Percentiles rank a stretch among this genome's conserved stretches.
These are phyloP conservation scores for Isoetes taiwanensis DNA, from an alignment of 75 land plant genomes.

Conservation along the genomic window DNA sequence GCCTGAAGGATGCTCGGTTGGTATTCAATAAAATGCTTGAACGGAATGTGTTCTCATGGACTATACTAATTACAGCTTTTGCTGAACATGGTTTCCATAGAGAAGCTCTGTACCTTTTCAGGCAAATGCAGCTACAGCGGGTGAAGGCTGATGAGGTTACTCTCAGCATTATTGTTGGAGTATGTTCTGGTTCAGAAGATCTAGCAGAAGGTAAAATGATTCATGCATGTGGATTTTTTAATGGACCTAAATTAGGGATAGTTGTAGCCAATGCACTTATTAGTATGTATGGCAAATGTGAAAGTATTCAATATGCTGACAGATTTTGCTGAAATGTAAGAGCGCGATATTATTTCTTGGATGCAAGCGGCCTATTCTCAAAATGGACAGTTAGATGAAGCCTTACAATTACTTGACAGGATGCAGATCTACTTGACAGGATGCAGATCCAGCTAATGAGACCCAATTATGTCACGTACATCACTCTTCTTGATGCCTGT, in stretches of 20 bases:
- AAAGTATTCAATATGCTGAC: not conserved
- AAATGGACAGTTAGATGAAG: not conserved
- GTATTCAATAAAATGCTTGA: not conserved
- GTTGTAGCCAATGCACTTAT: not conserved
- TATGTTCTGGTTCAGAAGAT: not conserved
- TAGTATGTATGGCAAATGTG: not conserved
- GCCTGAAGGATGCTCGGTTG: not conserved
- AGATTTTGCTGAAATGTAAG: not conserved
- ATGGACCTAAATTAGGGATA: not conserved
- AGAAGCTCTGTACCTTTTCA: not conserved
- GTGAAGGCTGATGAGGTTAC: not conserved
- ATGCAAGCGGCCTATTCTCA: constrained; percentile 3
- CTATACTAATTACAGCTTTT: not conserved
- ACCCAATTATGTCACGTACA: too few relatives aligned
- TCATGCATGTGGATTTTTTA: not conserved
- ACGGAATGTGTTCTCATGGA: constrained; percentile 1
- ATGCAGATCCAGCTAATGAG: too few relatives aligned
- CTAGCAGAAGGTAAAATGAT: not conserved
- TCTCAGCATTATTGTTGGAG: not conserved
- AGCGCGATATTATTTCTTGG: not conserved
- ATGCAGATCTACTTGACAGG: too few relatives aligned
- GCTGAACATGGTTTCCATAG: not conserved
- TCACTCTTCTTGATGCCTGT: not conserved
- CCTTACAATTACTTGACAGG: too few relatives aligned
- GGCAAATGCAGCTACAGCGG: not conserved